Base-by-base conservation (phyloP, 2,329 filamentous ascomycete genomes). In the Capronia coronata region DNA sequence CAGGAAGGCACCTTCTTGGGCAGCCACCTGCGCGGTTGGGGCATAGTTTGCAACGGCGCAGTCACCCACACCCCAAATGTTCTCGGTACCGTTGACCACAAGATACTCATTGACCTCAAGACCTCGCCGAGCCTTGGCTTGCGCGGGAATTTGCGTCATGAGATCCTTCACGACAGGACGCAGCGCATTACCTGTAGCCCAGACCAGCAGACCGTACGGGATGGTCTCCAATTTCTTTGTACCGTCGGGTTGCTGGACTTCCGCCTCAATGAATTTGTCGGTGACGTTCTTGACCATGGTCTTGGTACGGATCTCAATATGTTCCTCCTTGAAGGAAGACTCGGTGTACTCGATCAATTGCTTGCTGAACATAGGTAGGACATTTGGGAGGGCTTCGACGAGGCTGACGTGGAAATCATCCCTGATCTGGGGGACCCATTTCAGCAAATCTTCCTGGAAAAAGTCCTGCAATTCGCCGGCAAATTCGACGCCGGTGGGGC, bases 261-360 rank as follows among this genome's bases (percentile, higher is more conserved):
- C 87, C 58, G 91, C 93, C 74, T 97, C 88, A 64, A 98, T 91
- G 65, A 81, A 84, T 72, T 86, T 94, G 63, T 93, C 84, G 25
- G 88, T 94, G 52, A 98, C 93, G 55, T 86, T 90, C 79, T 97
- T 97, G 68, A 98, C 93, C 84, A 95, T 94, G 59, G 93, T 97
- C 81, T 97, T 97, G 63, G 93, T 94, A 71, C 87, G 86, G 73
- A 98, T 95, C 62, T 87, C 84, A 67, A 98, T 98, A 67, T 89
- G 90, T 73, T 98, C 93, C 75, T 98, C 93, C 74, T 94, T 93
- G 76, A 98, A 94, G 40, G 91, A 96, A 71, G 90, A 91, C 75
- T 98, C 93, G 62, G 93, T 98, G 78, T 98, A 98, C 65, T 98
- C 93, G 66, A 98, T 97, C 65, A 98, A 78, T 71, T 95, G 89